Evolutionary conservation across 345 rosid genomes (phyloP), one percentile per base, ranked within the genome.

Genomic region (Geranium rotundifolium): DNA sequence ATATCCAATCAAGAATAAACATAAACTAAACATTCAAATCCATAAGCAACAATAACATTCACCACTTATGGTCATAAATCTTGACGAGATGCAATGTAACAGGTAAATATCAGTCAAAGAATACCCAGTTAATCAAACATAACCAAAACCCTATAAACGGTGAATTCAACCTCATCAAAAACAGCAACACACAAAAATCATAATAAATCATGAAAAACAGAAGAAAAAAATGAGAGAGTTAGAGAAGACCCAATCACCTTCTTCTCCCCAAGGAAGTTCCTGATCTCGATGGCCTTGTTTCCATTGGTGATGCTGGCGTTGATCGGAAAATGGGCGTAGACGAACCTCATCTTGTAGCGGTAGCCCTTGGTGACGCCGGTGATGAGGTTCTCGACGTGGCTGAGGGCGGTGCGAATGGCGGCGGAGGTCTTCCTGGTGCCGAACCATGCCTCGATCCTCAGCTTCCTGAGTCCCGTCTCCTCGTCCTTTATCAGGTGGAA

Each of bases 341-440:
- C 81, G 65, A 77, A 77, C 39, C 81, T 72, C 81, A 77, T 77
- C 75, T 73, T 77, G 75, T 77, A 77, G 7, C 81, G 72, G 75
- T 77, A 77, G 0, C 81, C 81, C 68, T 63, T 77, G 67, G 81
- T 77, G 63, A 77, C 81, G 31, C 81, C 81, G 58, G 78, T 73
- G 67, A 77, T 77, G 68, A 77, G 75, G 61, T 77, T 77, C 68
- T 59, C 71, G 15, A 77, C 78, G 59, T 77, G 81, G 73, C 81
- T 77, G 62, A 77, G 68, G 29, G 81, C 81, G 13, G 81, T 77
- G 63, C 81, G 63, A 57, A 72, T 72, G 68, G 75, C 75, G 27
- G 75, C 71, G 60, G 75, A 66, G 67, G 75, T 72, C 61, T 72
- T 72, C 17, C 75, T 67, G 63, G 75, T 13, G 29, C 75, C 71